phyloP scores from a whole-genome alignment of 208 protist species.

The Acanthamoeba quina region DNA sequence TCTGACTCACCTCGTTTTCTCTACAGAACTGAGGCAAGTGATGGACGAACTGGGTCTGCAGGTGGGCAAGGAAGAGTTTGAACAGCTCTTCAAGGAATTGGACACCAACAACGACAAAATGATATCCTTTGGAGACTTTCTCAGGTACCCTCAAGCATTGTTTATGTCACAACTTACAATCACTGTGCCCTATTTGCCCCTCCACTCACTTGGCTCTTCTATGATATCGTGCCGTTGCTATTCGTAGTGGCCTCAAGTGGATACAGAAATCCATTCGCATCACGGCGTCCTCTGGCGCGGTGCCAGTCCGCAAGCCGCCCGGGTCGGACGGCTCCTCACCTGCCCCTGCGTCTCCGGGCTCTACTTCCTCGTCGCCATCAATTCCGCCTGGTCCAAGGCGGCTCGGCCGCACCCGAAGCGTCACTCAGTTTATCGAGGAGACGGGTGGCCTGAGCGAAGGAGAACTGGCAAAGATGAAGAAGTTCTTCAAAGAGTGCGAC shows the following conservation, averaged over 20 bases:
- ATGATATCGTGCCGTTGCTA: not conserved
- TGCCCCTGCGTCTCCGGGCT: not conserved
- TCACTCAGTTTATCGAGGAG: conserved; percentile 33
- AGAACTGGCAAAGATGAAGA: conserved; percentile 50
- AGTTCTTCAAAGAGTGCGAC: conserved; percentile 68
- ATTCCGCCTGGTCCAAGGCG: not conserved
- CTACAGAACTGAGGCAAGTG: not conserved
- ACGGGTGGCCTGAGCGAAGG: conserved; percentile 28
- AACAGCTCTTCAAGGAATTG: conserved; percentile 26
- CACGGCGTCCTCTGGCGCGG: conserved; percentile 10
- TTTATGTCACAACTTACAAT: not conserved
- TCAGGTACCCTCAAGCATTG: not conserved
- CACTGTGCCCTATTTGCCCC: no score
- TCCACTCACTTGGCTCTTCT: not conserved
- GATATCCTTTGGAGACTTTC: conserved; percentile 72
- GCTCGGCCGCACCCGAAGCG: not conserved
- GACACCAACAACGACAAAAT: conserved; percentile 55
- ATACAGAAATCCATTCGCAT: conserved; percentile 64
- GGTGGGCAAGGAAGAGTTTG: conserved; percentile 52
- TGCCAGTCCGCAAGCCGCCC: not conserved
- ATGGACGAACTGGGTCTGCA: conserved; percentile 44
- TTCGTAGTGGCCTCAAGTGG: conserved; percentile 33
- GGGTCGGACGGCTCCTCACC: not conserved
- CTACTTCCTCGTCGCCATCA: not conserved
- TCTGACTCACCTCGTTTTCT: not conserved